These are phyloP conservation scores for Penicillium sp. DNA, from an alignment of 2,329 filamentous ascomycete species.

Conservation along the genomic window DNA sequence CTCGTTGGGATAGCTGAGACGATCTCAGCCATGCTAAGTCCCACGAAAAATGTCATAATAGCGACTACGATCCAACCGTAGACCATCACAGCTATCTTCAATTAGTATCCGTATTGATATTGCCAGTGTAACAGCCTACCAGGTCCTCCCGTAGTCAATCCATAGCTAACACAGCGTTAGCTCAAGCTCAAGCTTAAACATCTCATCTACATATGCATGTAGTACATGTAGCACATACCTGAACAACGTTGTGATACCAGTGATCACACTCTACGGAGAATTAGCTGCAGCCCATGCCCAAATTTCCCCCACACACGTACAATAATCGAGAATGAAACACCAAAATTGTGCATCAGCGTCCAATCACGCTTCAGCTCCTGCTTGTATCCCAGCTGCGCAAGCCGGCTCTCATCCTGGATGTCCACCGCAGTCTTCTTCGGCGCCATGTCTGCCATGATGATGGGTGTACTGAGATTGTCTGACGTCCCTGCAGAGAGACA, in stretches of 20 bases:
- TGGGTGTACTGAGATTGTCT: neutral
- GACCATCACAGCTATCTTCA: neutral
- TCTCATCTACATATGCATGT: neutral
- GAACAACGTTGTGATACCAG: slow-evolving; percentile 6
- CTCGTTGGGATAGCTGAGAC: slow-evolving; percentile 10
- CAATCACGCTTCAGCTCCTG: slow-evolving; percentile 10
- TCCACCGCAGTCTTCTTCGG: neutral
- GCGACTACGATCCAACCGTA: slow-evolving; percentile 9
- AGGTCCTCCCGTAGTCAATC: slow-evolving; percentile 8
- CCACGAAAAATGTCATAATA: slow-evolving; percentile 11
- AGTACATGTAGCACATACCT: neutral
- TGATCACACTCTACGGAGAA: slow-evolving; percentile 1
- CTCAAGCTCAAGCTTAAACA: neutral
- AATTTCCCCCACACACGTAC: neutral
- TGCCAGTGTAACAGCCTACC: neutral
- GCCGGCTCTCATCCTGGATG: slow-evolving; percentile 10
- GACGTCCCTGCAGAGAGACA: neutral
- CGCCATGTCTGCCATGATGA: neutral
- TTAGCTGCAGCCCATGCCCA: neutral
- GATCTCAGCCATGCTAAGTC: slow-evolving; percentile 11
- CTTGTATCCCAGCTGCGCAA: slow-evolving; percentile 11
- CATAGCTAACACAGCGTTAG: slow-evolving; percentile 1
- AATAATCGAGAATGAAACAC: slow-evolving; percentile 12
- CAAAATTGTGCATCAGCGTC: slow-evolving; percentile 11
- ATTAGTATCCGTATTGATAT: neutral